Conservation (phyloP, 106 monocot genomes). For the Dioscorea zingiberensis region DNA sequence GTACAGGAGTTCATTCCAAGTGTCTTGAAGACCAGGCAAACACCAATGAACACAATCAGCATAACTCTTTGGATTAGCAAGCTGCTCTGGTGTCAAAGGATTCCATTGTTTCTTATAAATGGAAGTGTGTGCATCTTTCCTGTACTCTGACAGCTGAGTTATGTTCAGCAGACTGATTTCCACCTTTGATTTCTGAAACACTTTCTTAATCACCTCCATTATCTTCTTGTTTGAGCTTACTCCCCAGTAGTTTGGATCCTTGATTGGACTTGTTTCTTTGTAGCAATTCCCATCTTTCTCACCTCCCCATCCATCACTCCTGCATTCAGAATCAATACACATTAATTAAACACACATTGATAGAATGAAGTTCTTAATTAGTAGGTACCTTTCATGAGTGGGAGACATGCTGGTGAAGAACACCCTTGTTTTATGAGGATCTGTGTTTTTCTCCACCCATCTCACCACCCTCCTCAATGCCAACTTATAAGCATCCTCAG, state of each 20-base stretch:
- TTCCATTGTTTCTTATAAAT: conserved; percentile 39
- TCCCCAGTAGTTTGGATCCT: not conserved
- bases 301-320: conserved; percentile 7
- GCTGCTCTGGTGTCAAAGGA: conserved; percentile 23
- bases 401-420: conserved; percentile 7
- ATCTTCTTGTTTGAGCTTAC: not conserved
- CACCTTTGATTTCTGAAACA: not conserved
- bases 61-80: conserved; percentile 45
- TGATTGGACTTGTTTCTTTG: conserved; percentile 5
- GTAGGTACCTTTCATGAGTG: not conserved
- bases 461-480: not conserved
- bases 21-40: conserved; percentile 63
- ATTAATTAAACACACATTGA: too few species aligned
- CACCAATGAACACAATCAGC: conserved; percentile 72
- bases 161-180: conserved; percentile 39
- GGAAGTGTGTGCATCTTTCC: conserved; percentile 59
- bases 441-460: conserved; percentile 1
- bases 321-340: not conserved
- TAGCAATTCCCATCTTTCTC: conserved; percentile 5
- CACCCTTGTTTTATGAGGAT: conserved; percentile 1
- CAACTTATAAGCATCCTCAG: not conserved
- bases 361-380: not conserved
- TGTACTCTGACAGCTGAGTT: conserved; percentile 56
- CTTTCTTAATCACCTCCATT: not conserved
- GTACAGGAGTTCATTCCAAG: conserved; percentile 63